Conservation (phyloP, 2,329 filamentous ascomycete species). For the Parastagonospora nodorum region DNA sequence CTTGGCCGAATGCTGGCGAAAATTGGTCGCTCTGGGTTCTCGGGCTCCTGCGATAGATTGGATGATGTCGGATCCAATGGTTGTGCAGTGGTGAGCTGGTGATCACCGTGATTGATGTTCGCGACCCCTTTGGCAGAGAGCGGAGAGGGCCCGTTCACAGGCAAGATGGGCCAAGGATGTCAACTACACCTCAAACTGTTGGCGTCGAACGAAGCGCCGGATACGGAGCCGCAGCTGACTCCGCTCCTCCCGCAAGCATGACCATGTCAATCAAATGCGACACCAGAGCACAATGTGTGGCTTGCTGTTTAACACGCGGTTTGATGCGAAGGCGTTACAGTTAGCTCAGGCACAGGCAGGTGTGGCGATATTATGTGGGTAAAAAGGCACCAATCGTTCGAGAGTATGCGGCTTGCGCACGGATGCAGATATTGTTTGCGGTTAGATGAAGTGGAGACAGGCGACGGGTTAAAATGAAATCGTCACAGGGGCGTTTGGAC, state of each 20-base stretch:
- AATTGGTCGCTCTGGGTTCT: background rate
- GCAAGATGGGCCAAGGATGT: constrained; percentile 2
- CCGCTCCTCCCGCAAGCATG: background rate
- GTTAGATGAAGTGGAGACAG: constrained; percentile 8
- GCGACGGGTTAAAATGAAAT: constrained; percentile 17
- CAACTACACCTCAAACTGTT: constrained; percentile 5
- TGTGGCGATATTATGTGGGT: constrained; percentile 3
- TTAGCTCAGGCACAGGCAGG: background rate
- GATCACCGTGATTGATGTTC: background rate
- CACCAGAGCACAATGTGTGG: background rate
- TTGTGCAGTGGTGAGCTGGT: too few species aligned
- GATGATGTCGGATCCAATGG: too few species aligned
- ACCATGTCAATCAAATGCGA: constrained; percentile 1
- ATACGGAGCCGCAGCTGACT: background rate
- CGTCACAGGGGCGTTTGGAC: constrained; percentile 4
- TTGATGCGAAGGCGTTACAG: background rate
- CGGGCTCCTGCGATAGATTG: background rate
- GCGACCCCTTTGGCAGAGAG: constrained; percentile 13
- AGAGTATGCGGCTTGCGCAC: constrained; percentile 10
- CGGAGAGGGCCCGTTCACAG: constrained; percentile 2
- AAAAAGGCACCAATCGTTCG: constrained; percentile 16
- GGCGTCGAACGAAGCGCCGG: constrained; percentile 9
- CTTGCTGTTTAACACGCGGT: background rate
- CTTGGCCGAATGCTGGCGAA: background rate
- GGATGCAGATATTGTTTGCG: constrained; percentile 1